phyloP scores from a whole-genome alignment of 164 flowering plant genomes.

The Nymphaea colorata region DNA sequence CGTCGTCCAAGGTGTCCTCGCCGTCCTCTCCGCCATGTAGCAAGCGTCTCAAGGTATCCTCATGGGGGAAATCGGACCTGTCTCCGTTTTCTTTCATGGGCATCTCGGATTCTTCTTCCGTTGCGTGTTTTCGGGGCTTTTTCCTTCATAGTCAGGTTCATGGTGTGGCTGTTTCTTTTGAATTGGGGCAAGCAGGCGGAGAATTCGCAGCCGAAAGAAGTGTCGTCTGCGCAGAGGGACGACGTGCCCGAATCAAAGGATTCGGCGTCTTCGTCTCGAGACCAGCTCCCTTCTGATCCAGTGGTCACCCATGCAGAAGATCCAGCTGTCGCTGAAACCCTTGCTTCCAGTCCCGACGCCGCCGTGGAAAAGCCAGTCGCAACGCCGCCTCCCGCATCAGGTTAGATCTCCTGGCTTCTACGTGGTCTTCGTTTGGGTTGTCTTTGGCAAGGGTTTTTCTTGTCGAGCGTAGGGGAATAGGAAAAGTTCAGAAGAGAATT shows the following conservation, averaged over 20 bases:
- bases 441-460: background rate
- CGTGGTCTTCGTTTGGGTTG: background rate
- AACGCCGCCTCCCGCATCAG: background rate
- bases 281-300: background rate
- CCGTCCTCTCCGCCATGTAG: constrained; percentile 15
- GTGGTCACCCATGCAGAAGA: background rate
- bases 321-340: background rate
- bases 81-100: background rate
- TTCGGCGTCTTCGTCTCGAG: background rate
- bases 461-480: background rate
- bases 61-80: background rate
- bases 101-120: background rate
- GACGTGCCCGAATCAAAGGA: background rate
- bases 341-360: background rate
- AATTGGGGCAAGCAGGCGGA: background rate
- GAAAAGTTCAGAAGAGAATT: no score
- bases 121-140: no score
- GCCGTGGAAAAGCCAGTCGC: background rate
- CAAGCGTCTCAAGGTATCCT: constrained; percentile 58
- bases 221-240: background rate
- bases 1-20: constrained; percentile 39
- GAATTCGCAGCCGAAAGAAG: background rate
- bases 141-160: background rate
- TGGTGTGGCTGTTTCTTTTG: background rate
- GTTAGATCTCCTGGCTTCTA: background rate